A percentile compares a stretch with the other conserved stretches of the same genome.
phyloP scores from a whole-genome alignment of 352 stramenopile species.

The Chloridella minuta region DNA sequence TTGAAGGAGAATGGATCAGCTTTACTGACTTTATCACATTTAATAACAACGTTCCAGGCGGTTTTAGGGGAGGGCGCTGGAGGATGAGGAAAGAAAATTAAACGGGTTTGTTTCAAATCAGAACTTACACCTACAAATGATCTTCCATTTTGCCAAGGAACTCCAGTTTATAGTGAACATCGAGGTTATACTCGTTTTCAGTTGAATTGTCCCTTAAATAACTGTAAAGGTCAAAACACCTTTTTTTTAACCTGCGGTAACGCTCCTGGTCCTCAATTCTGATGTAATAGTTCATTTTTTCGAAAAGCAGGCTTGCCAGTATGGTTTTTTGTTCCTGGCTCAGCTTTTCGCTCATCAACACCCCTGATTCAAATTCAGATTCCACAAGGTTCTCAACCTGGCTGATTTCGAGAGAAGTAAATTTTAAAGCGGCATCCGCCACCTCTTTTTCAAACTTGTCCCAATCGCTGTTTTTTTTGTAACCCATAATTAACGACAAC shows the following conservation, averaged over 20 bases:
- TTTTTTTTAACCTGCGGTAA: not conserved
- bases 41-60: too few species aligned
- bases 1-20: too few species aligned
- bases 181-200: not conserved
- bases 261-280: not conserved
- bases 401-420: not conserved
- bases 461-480: not conserved
- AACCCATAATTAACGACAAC: not conserved
- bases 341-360: not conserved
- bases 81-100: too few species aligned
- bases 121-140: too few species aligned
- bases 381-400: not conserved
- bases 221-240: not conserved
- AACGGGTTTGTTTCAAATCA: too few species aligned
- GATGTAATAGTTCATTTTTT: not conserved
- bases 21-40: too few species aligned
- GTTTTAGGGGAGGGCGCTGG: too few species aligned
- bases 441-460: not conserved
- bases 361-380: not conserved
- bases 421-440: not conserved
- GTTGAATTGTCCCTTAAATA: not conserved
- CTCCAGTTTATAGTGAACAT: not conserved
- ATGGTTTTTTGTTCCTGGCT: not conserved
- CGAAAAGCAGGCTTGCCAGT: not conserved
- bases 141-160: too few species aligned